Base-by-base conservation (phyloP, 169 alveolate species). In the Plasmodium chabaudi region DNA sequence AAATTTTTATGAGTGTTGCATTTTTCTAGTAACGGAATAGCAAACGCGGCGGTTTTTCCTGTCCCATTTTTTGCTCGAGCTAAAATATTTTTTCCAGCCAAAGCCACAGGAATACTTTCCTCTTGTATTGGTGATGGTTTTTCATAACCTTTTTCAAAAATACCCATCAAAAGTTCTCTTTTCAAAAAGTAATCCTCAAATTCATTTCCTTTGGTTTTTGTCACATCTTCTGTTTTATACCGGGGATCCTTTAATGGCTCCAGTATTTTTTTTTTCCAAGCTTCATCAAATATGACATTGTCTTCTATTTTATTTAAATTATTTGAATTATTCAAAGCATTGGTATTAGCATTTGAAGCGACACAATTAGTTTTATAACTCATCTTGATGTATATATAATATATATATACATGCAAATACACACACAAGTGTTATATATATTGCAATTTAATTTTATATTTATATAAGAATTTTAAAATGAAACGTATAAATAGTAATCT, bases 61-160 rank as follows among this genome's bases (percentile, higher is more conserved):
- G 99, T 99, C 10, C 99, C 99, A 56, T 98, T 98, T 91, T 99
- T 99, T 10, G 99, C 99, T 72, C 99, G 97, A 13, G 99, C 99
- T 21, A 99, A 95, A 71, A 99, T 96, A 92, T 97, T 96, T 65
- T 96, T 97, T 88, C 99, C 99, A 27, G 99, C 98, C 63, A 99
- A 94, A 13, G 99, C 99, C 17, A 97, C 97, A 7, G 99, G 99
- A 25, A 99, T 98, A 60, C 99, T 95, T 92, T 98, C 99, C 87
- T 99, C 99, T 94, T 98, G 99, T 64, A 99, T 97, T 13, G 99
- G 99, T 25, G 99, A 98, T 13, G 99, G 99, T 84, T 96, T 95
- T 88, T 99, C 99, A 88, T 94, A 98, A 19, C 99, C 99, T 93
- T 97, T 97, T 90, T 98, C 99, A 87, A 97, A 98, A 21, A 99